Evolutionary conservation across 2,329 filamentous ascomycete genomes (phyloP), one percentile per base, ranked within the genome.

Genomic region (Chrysosporium queenslandicum): DNA sequence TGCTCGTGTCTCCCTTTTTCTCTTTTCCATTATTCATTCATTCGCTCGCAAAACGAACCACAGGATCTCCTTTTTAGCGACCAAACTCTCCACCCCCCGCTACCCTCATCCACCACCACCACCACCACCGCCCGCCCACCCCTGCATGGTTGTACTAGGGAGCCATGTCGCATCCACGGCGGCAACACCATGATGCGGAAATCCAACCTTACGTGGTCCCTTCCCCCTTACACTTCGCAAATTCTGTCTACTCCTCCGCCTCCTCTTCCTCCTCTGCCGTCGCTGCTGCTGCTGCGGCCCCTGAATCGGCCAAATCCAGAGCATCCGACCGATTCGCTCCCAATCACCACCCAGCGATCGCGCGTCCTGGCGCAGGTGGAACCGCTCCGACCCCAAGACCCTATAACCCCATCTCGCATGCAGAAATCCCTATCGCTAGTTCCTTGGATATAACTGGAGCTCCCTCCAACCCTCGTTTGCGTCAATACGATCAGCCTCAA

Each of bases 161-260:
- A 52, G 41, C 50, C 50, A 52, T 52, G 50, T 52, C 50, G 42
- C 50, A 52, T 46, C 34, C 41, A 52, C 50, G 50, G 50, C 50
- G 50, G 50, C 50, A 52, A 20, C 23, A 23, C 41, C 20, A 14
- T 46, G 50, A 41, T 46, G 50, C 20, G 37, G 50, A 52, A 46
- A 29, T 37, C 41, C 50, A 52, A n/a, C 41, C 49, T 41, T 37
- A 41, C 45, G n/a, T 49, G 46, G 46, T 37, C 36, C 27, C 46
- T 49, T 11, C 36, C 36, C 46, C 46, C 41, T 41, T 49, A 30
- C 46, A 12, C 25, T 20, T 21, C 25, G 29, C 36, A 8, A 12
- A 30, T 29, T 39, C 46, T 6, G 23, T 29, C 32, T 25, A 7
- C 27, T 42, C n/a, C n/a, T n/a, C n/a, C n/a, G n/a, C n/a, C n/a